These are phyloP conservation scores for Geotrichum citri-aurantii DNA, from an alignment of 1,139 yeast genomes.

Conservation along the genomic window DNA sequence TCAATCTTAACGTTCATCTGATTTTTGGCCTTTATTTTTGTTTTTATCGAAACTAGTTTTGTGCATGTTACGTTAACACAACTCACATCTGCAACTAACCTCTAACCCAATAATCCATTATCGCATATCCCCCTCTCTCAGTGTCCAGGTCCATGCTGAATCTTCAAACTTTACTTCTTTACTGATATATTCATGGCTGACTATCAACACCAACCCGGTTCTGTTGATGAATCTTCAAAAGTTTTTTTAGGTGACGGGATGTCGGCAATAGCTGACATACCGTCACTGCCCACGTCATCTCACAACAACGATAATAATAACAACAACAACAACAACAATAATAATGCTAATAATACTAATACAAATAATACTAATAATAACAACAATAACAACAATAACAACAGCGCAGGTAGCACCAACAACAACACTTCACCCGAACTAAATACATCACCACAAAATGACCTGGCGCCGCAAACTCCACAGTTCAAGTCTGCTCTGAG, in stretches of 20 bases:
- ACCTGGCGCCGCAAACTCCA: background rate
- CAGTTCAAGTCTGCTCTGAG: constrained; percentile 30
- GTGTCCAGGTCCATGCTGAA: background rate
- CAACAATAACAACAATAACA: no score
- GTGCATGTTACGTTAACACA: background rate
- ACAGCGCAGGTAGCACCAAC: background rate
- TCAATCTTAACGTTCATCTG: background rate
- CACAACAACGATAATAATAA: background rate
- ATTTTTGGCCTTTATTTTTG: background rate
- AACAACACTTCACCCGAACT: background rate
- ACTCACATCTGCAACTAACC: background rate
- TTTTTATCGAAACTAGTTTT: no score
- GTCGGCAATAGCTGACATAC: constrained; percentile 7
- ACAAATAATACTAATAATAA: background rate
- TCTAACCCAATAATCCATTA: background rate
- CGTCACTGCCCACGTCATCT: constrained; percentile 8
- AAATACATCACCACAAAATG: background rate
- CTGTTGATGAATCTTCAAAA: background rate
- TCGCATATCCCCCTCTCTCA: background rate
- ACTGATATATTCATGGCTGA: constrained; percentile 8
- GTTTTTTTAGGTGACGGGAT: constrained; percentile 5
- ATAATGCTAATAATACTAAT: background rate
- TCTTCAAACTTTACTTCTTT: background rate
- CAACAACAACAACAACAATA: background rate
- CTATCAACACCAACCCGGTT: background rate